Evolutionary conservation across 176 grass and related monocot species (phyloP).

Genomic region (Eleusine indica): DNA sequence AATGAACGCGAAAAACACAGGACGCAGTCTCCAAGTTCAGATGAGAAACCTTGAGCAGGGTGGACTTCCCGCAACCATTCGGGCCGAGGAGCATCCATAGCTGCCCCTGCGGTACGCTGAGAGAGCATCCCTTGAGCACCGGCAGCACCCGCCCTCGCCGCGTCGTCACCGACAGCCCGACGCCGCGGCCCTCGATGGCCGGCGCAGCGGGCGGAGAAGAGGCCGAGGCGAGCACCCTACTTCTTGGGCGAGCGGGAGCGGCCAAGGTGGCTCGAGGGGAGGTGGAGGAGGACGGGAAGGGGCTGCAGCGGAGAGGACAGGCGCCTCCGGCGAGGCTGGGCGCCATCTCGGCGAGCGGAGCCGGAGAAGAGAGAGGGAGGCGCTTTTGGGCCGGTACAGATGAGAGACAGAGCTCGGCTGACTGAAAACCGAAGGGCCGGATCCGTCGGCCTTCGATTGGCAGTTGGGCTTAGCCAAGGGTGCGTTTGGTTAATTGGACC

Average conservation of each 20-base stretch:
- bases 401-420: neutral
- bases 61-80: conserved; percentile 97
- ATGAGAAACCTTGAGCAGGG: conserved; percentile 75
- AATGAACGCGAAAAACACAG: conserved; percentile 21
- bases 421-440: neutral
- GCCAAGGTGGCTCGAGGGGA: neutral
- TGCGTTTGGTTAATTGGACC: neutral
- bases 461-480: neutral
- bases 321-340: conserved; percentile 37
- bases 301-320: conserved; percentile 14
- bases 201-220: conserved; percentile 3
- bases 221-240: conserved; percentile 8
- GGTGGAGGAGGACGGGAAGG: neutral
- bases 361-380: too few relatives aligned
- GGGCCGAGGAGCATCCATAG: conserved; percentile 99
- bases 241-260: neutral
- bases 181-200: conserved; percentile 65
- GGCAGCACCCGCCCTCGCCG: conserved; percentile 50
- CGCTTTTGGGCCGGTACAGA: neutral
- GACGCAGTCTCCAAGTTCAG: neutral
- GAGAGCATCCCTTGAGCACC: conserved; percentile 79
- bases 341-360: conserved; percentile 28
- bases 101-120: conserved; percentile 68
- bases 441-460: neutral
- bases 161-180: conserved; percentile 69